Base-by-base conservation (phyloP, 129 eudicot species). In the Mikania micrantha region DNA sequence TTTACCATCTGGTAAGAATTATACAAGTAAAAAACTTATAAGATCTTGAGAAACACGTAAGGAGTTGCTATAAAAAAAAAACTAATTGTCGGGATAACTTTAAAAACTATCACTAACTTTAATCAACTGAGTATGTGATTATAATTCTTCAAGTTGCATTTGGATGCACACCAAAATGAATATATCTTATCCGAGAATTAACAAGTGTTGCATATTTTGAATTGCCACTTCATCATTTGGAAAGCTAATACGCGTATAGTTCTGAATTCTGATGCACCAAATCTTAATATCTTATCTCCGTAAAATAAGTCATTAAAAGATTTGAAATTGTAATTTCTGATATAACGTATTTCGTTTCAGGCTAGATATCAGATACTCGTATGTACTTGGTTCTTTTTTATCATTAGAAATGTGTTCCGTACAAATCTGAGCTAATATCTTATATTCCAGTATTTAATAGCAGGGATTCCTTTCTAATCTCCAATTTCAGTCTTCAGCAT, bases 1-100 rank as follows among this genome's bases (percentile, higher is more conserved):
- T 82, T 93, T 93, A 57, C 95, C 95, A 85, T 93, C 99, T 89
- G 69, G 54, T 64, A 74, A 41, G 34, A 69, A 57, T 62, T 52
- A 67, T 15, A 72, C 20, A 22, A 9, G 49, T 52, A 69, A 36
- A 38, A 12, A 35, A 45, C 64, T 48, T 11, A 47, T 9, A 45
- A 34, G 17, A 29, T 39, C 56, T 9, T 9, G 9, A 68, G 16
- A 4, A 4, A 36, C 21, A 68, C 20, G 34, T 36, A 40, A 22
- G 7, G 50, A 49, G 57, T 49, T n/a, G 45, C 12, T 7, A 6
- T 32, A 24, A 24, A 24, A 48, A 49, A 20, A 20, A n/a, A n/a
- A n/a, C 57, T 16, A 27, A 42, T n/a, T 17, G 27, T 21, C 12
- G 12, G 27, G 12, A 48, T 12, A 62, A 36, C 19, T 38, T 36